These are phyloP conservation scores for Pythium monospermum DNA, from an alignment of 352 stramenopile species.

Conservation along the genomic window DNA sequence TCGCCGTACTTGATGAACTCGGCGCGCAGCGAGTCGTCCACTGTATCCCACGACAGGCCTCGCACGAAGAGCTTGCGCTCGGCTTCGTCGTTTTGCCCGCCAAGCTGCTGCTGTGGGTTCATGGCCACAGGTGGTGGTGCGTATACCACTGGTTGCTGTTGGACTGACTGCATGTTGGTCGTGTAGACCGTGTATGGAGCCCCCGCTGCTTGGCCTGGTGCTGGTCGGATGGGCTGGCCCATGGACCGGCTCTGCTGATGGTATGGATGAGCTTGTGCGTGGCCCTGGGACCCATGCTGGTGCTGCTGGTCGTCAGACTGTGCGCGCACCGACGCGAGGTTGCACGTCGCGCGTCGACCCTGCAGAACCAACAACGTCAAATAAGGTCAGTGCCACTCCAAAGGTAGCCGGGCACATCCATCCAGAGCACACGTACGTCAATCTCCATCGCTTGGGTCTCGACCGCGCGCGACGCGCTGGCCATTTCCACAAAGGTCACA, in stretches of 20 bases:
- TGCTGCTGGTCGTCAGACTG: conserved; percentile 33
- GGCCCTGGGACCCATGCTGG: conserved; percentile 7
- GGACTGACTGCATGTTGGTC: conserved; percentile 5
- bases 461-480: conserved; percentile 42
- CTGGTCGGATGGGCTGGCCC: conserved; percentile 1
- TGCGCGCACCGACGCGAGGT: conserved; percentile 42
- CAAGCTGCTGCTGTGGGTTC: conserved; percentile 13
- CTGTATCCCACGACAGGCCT: conserved; percentile 91
- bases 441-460: conserved; percentile 47
- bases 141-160: conserved; percentile 24
- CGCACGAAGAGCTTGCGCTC: conserved; percentile 90
- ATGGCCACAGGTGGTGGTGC: conserved; percentile 20
- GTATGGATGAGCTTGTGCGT: conserved; percentile 11
- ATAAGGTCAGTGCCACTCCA: not conserved
- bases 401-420: no score
- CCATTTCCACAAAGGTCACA: conserved; percentile 66
- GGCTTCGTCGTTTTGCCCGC: conserved; percentile 25
- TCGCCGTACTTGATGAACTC: conserved; percentile 89
- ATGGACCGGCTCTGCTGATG: conserved; percentile 11
- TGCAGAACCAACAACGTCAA: conserved; percentile 5
- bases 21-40: conserved; percentile 83
- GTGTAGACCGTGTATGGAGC: conserved; percentile 26
- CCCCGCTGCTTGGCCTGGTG: not conserved
- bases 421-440: conserved; percentile 32
- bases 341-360: conserved; percentile 42